phyloP scores from a whole-genome alignment of 192 early-diverging fungal species.

The Pilaira anomala region DNA sequence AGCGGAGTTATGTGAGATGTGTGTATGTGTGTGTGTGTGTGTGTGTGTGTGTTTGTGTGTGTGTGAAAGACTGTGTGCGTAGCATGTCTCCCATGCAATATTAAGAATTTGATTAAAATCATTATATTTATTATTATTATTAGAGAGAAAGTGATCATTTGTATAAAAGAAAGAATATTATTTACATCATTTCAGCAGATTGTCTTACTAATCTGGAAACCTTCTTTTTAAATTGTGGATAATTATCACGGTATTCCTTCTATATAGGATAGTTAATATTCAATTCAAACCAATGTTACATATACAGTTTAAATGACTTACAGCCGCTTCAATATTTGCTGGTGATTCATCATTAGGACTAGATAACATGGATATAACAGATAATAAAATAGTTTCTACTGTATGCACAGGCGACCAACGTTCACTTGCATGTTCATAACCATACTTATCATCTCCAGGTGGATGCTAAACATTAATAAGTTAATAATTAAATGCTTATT shows the following conservation, averaged over 20 bases:
- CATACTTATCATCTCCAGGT: slow-evolving; percentile 85
- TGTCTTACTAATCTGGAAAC: slow-evolving; percentile 60
- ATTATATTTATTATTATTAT: too few species aligned
- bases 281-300: neutral
- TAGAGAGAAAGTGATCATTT: neutral
- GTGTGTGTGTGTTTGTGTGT: too few species aligned
- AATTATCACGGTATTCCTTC: slow-evolving; percentile 78
- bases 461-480: slow-evolving; percentile 44
- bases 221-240: slow-evolving; percentile 67
- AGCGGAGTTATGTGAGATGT: too few species aligned
- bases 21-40: too few species aligned
- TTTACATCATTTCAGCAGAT: slow-evolving; percentile 47
- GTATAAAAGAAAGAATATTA: neutral
- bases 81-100: too few species aligned
- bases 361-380: slow-evolving; percentile 89
- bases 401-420: slow-evolving; percentile 96
- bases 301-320: slow-evolving; percentile 41
- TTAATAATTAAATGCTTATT: neutral
- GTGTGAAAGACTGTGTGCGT: too few species aligned
- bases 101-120: too few species aligned
- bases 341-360: slow-evolving; percentile 94
- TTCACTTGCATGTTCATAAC: slow-evolving; percentile 87
- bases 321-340: slow-evolving; percentile 93
- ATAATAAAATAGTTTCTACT: slow-evolving; percentile 88
- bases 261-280: slow-evolving; percentile 23